Conservation (phyloP, 1,284 basidiomycete species). For the Leucoagaricus sp. region DNA sequence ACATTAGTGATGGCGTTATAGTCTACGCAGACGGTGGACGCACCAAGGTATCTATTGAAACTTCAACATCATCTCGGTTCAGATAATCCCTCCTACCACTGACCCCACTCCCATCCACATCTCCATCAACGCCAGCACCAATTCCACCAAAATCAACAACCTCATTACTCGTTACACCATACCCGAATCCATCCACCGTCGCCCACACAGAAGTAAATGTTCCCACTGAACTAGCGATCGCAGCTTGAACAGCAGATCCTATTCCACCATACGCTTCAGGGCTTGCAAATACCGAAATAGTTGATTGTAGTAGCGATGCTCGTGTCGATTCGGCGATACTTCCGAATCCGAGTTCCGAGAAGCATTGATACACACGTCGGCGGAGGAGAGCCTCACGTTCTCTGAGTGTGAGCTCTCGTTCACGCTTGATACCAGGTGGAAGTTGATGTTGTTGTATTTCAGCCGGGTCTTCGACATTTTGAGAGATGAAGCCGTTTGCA, state of each 20-base stretch:
- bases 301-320: constrained; percentile 78
- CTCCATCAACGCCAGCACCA: constrained; percentile 27
- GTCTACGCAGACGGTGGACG: constrained; percentile 24
- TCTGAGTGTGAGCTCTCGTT: constrained; percentile 63
- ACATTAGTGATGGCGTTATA: neutral
- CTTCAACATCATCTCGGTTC: constrained; percentile 80
- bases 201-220: constrained; percentile 89
- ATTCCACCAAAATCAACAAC: constrained; percentile 43
- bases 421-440: constrained; percentile 31
- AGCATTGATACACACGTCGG: constrained; percentile 88
- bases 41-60: constrained; percentile 74
- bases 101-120: constrained; percentile 14
- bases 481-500: constrained; percentile 68
- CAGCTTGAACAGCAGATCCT: constrained; percentile 89
- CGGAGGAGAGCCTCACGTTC: constrained; percentile 85
- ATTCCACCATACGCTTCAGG: constrained; percentile 63
- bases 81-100: constrained; percentile 54
- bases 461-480: constrained; percentile 50
- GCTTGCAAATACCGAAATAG: constrained; percentile 85
- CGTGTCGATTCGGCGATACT: constrained; percentile 85
- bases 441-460: constrained; percentile 29
- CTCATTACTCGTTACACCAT: constrained; percentile 83
- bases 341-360: constrained; percentile 77
- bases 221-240: constrained; percentile 87
- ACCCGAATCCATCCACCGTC: constrained; percentile 86